Evolutionary conservation across 257 asterid genomes (phyloP).

Genomic region (Lycium barbarum): DNA sequence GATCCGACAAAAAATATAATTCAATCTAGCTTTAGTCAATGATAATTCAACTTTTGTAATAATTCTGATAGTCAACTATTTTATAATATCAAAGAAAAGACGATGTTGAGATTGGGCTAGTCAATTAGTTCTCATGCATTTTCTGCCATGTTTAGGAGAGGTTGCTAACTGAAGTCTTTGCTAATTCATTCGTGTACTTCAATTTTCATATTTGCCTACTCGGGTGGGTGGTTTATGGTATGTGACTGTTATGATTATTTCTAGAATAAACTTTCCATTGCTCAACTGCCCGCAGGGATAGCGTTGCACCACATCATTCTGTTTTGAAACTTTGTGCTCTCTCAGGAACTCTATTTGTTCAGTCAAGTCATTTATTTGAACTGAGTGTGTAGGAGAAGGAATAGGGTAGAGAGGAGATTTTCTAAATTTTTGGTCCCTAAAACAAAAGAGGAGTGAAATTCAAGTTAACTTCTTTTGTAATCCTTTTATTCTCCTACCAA

Average conservation of each 20-base stretch:
- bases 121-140: neutral
- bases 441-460: neutral
- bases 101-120: neutral
- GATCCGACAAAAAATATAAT: neutral
- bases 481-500: slow-evolving; percentile 12
- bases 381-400: neutral
- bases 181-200: neutral
- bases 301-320: neutral
- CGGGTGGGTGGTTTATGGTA: neutral
- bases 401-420: neutral
- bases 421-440: neutral
- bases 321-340: neutral
- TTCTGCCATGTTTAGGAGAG: slow-evolving; percentile 9
- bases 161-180: neutral
- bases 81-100: neutral
- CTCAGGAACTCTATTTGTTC: neutral
- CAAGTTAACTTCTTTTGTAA: neutral
- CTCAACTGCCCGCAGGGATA: neutral
- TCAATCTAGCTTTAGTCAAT: neutral
- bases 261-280: neutral
- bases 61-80: neutral
- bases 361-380: neutral
- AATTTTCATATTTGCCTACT: neutral
- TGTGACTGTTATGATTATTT: slow-evolving; percentile 19
- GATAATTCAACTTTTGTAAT: neutral